Conservation (phyloP, 768 basidiomycete genomes). For the Auriscalpium vulgare region DNA sequence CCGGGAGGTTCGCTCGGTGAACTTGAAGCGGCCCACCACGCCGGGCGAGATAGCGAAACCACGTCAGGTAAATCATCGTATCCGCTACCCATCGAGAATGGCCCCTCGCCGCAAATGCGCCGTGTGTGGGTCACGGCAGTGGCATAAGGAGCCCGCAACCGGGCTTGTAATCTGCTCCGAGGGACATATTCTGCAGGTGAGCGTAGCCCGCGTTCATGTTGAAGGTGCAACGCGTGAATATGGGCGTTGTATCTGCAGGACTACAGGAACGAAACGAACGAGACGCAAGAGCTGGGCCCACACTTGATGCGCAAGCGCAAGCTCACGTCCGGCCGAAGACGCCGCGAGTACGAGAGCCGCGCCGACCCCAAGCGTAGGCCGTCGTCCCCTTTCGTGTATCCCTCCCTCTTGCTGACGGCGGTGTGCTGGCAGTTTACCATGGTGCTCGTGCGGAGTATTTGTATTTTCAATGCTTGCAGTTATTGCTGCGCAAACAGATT, state of each 20-base stretch:
- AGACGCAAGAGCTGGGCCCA: slow-evolving; percentile 54
- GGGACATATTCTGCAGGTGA: slow-evolving; percentile 84
- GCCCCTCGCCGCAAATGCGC: slow-evolving; percentile 59
- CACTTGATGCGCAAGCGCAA: slow-evolving; percentile 60
- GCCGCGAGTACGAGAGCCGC: slow-evolving; percentile 39
- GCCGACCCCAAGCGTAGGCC: slow-evolving; percentile 56
- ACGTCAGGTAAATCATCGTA: too few relatives aligned
- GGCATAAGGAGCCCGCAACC: slow-evolving; percentile 79
- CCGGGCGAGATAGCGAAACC: too few relatives aligned
- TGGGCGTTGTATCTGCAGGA: slow-evolving; percentile 37
- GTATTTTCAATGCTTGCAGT: slow-evolving; percentile 79
- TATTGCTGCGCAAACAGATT: slow-evolving; percentile 73
- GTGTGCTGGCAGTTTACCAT: slow-evolving; percentile 58
- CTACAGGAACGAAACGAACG: slow-evolving; percentile 73
- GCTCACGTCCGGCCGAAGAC: slow-evolving; percentile 49
- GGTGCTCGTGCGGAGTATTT: slow-evolving; percentile 71
- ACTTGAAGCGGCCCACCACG: too few relatives aligned
- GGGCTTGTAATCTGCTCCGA: slow-evolving; percentile 84
- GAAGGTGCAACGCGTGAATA: background rate
- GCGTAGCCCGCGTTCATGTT: background rate
- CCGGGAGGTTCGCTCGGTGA: too few relatives aligned
- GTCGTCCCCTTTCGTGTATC: background rate
- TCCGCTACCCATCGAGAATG: slow-evolving; percentile 28
- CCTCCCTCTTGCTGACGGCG: background rate
- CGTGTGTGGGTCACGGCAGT: slow-evolving; percentile 76